Conservation (phyloP, 371 early-diverging fungal genomes). For the Neoconidiobolus thromboides region DNA sequence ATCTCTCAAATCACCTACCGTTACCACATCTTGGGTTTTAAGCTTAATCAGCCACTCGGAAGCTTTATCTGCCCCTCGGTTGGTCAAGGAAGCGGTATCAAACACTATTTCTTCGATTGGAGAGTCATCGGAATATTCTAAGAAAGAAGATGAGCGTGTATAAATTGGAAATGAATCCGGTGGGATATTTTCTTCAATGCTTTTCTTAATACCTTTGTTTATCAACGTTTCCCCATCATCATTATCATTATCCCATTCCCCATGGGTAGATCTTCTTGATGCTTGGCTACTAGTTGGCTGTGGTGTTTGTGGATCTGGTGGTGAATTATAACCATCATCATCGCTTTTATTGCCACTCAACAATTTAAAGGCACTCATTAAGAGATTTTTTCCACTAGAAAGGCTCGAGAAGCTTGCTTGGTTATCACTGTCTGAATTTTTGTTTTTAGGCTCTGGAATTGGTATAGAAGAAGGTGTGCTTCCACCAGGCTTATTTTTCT, state of each 20-base stretch:
- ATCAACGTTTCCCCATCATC: not conserved
- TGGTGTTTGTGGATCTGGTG: not conserved
- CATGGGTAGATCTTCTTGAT: not conserved
- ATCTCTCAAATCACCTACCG: conserved; percentile 56
- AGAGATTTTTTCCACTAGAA: not conserved
- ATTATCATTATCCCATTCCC: not conserved
- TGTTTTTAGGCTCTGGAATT: not conserved
- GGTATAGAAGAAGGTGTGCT: not conserved
- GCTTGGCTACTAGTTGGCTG: not conserved
- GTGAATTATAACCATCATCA: not conserved
- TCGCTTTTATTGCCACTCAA: not conserved
- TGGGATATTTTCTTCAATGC: not conserved
- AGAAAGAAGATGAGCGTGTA: not conserved
- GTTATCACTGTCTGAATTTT: not conserved
- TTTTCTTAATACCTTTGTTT: not conserved
- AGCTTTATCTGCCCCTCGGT: conserved; percentile 49
- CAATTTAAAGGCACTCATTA: conserved; percentile 4
- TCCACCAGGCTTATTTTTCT: not conserved
- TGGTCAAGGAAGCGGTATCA: conserved; percentile 39
- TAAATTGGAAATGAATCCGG: not conserved
- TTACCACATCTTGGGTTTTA: conserved; percentile 55
- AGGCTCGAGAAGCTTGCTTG: not conserved
- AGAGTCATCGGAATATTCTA: conserved; percentile 34
- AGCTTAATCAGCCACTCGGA: conserved; percentile 49
- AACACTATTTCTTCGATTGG: conserved; percentile 45